Evolutionary conservation across 345 rosid species (phyloP).

Genomic region (Pistacia vera): DNA sequence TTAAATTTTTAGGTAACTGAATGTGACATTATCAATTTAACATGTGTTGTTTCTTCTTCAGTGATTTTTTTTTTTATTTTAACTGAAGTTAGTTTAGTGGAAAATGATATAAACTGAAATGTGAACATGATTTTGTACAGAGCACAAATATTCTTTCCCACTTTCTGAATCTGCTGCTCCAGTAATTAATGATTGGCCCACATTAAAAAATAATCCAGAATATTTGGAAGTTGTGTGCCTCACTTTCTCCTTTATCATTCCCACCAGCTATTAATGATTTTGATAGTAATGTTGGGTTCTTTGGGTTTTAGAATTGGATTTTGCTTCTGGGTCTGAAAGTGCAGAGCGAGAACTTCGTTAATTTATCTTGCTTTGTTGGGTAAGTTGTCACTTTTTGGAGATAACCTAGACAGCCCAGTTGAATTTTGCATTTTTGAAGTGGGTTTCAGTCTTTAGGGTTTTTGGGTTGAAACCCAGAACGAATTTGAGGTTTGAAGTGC

Average conservation of each 20-base stretch:
- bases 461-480: neutral
- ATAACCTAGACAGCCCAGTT: slow-evolving; percentile 12
- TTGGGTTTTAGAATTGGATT: slow-evolving; percentile 28
- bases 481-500: neutral
- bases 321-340: slow-evolving; percentile 14
- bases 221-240: slow-evolving; percentile 11
- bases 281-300: slow-evolving; percentile 18
- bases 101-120: slow-evolving; percentile 1
- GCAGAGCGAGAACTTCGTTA: neutral
- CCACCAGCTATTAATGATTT: slow-evolving; percentile 20
- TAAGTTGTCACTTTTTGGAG: slow-evolving; percentile 12
- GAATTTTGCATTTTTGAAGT: slow-evolving; percentile 14
- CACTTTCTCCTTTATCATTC: slow-evolving; percentile 3
- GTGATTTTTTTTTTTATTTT: neutral
- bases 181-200: slow-evolving; percentile 24
- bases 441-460: neutral
- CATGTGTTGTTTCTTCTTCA: neutral
- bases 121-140: neutral
- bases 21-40: neutral
- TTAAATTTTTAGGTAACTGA: neutral
- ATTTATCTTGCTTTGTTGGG: neutral
- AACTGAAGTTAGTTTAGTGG: neutral
- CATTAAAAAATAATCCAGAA: slow-evolving; percentile 2
- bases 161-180: slow-evolving; percentile 22
- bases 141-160: slow-evolving; percentile 27